These are phyloP conservation scores for Plectosphaerella sp. DNA, from an alignment of 2,329 filamentous ascomycete species.

Conservation along the genomic window DNA sequence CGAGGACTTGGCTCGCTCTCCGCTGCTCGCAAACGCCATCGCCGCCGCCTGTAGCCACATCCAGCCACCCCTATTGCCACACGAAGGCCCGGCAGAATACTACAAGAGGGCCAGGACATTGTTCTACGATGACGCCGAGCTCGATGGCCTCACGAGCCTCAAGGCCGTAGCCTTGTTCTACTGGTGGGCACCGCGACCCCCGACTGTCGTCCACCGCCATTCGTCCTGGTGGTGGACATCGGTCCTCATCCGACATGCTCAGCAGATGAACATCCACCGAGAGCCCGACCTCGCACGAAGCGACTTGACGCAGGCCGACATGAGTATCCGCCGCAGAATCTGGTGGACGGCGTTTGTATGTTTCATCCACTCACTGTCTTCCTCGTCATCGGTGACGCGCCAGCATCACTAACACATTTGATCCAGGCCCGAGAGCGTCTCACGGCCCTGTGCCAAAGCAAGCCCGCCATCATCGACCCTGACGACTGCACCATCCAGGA, in stretches of 20 bases:
- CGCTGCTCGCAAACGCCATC: constrained; percentile 30
- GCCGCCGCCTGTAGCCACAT: constrained; percentile 34
- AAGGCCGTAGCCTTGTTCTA: constrained; percentile 35
- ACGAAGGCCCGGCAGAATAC: constrained; percentile 30
- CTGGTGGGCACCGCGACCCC: constrained; percentile 37
- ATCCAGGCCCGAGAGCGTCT: constrained; percentile 30
- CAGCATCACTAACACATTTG: not conserved
- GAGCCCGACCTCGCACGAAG: constrained; percentile 22
- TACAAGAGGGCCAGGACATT: constrained; percentile 33
- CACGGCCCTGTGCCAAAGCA: constrained; percentile 36
- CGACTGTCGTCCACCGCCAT: constrained; percentile 30
- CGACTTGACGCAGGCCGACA: constrained; percentile 10
- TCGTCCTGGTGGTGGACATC: constrained; percentile 42
- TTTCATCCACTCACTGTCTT: not conserved
- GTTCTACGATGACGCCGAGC: constrained; percentile 35
- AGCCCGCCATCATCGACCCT: constrained; percentile 36
- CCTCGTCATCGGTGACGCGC: too few relatives aligned
- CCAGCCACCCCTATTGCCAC: constrained; percentile 33
- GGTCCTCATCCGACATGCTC: constrained; percentile 35
- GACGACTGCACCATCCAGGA: constrained; percentile 34
- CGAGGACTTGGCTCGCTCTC: constrained; percentile 24
- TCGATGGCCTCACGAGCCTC: constrained; percentile 27
- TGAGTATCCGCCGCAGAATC: constrained; percentile 28
- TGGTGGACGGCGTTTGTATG: constrained; percentile 35
- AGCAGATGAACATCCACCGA: constrained; percentile 38